phyloP scores from a whole-genome alignment of 495 filamentous ascomycete genomes.

The Neurospora sp. region DNA sequence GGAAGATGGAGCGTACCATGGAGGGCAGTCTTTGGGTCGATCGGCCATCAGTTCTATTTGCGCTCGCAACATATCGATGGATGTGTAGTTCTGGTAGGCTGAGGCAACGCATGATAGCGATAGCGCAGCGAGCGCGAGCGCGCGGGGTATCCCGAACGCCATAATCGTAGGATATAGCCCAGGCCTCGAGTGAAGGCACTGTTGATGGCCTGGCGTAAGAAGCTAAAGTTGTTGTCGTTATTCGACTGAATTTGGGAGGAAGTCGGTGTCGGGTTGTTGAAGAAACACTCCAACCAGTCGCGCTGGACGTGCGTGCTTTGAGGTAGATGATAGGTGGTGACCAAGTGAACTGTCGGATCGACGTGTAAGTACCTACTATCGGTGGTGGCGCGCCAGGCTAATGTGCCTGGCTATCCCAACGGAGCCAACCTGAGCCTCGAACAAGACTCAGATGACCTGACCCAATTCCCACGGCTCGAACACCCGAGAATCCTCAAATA shows the following conservation, averaged over 20 bases:
- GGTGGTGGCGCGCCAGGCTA: not conserved
- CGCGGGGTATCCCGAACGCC: conserved; percentile 24
- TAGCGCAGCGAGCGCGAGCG: conserved; percentile 25
- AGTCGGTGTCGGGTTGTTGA: not conserved
- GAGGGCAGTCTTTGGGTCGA: conserved; percentile 51
- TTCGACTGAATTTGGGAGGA: not conserved
- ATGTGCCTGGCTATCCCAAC: not conserved
- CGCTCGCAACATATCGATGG: conserved; percentile 40
- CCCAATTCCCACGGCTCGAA: not conserved
- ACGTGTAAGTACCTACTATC: not conserved
- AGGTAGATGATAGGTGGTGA: not conserved
- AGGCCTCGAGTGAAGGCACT: conserved; percentile 1
- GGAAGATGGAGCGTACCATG: conserved; percentile 40
- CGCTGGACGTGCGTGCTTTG: not conserved
- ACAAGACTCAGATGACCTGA: not conserved
- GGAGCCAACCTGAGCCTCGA: not conserved
- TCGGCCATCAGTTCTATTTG: conserved; percentile 41
- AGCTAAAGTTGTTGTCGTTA: not conserved
- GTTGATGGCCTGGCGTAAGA: not conserved
- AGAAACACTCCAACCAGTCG: not conserved
- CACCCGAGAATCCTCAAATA: not conserved
- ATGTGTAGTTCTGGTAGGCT: conserved; percentile 36
- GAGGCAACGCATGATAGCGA: conserved; percentile 31
- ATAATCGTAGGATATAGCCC: conserved; percentile 21
- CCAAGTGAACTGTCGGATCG: not conserved